phyloP scores from a whole-genome alignment of 106 monocot genomes.

The Apostasia ramifera region DNA sequence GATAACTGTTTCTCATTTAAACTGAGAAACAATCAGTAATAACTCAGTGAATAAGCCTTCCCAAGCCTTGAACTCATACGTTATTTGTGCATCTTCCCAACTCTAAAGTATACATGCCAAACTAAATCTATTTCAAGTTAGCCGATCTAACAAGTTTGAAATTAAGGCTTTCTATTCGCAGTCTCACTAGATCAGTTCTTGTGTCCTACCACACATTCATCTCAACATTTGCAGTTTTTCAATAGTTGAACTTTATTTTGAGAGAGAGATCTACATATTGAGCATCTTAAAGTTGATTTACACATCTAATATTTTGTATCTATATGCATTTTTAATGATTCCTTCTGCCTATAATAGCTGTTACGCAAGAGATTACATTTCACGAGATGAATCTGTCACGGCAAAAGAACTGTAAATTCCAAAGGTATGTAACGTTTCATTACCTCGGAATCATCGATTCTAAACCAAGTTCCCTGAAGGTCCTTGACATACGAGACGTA shows the following conservation, averaged over 20 bases:
- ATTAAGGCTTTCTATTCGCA: too few species aligned
- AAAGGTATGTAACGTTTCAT: not conserved
- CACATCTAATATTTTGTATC: not conserved
- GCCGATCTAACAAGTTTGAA: too few species aligned
- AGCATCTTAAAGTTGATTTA: not conserved
- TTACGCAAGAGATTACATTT: not conserved
- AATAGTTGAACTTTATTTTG: not conserved
- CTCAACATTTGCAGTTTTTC: not conserved
- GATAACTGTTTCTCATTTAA: not conserved
- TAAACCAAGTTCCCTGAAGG: slow-evolving; percentile 76
- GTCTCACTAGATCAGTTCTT: too few species aligned
- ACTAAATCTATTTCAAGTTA: too few species aligned
- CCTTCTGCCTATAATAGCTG: not conserved
- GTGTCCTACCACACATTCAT: not conserved
- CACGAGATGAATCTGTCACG: not conserved
- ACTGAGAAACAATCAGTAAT: too few species aligned
- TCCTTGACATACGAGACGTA: slow-evolving; percentile 93
- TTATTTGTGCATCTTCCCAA: too few species aligned
- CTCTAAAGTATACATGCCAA: too few species aligned
- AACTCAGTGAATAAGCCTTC: too few species aligned
- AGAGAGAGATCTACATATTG: not conserved
- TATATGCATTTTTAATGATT: not conserved
- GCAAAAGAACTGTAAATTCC: not conserved
- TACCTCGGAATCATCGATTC: slow-evolving; percentile 92
- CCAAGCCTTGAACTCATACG: too few species aligned